A percentile compares a stretch with the other conserved stretches of the same genome.
Evolutionary conservation across 2,329 filamentous ascomycete species (phyloP).

Genomic region (Alternaria sp.): DNA sequence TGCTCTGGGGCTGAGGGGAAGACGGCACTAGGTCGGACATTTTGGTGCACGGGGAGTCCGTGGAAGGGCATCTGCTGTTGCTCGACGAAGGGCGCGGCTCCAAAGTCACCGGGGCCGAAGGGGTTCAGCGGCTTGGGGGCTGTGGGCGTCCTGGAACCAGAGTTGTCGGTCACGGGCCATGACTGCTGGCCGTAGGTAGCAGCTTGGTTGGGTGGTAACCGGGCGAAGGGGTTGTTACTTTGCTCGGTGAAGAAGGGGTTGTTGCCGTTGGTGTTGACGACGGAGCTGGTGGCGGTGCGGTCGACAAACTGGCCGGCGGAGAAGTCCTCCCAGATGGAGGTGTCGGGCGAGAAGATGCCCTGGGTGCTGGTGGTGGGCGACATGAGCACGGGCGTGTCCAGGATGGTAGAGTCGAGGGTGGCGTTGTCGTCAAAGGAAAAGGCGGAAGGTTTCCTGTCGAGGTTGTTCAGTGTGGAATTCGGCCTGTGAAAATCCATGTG

Average conservation of each 20-base stretch:
- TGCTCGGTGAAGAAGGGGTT: slow-evolving; percentile 58
- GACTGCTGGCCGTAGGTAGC: slow-evolving; percentile 56
- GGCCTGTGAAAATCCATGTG: slow-evolving; percentile 49
- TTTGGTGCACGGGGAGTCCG: slow-evolving; percentile 45
- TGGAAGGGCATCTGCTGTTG: slow-evolving; percentile 48
- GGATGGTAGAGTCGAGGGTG: slow-evolving; percentile 56
- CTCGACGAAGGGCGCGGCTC: slow-evolving; percentile 54
- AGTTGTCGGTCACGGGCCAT: slow-evolving; percentile 69
- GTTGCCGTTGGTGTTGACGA: slow-evolving; percentile 51
- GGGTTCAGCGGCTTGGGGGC: slow-evolving; percentile 75
- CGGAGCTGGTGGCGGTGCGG: slow-evolving; percentile 45
- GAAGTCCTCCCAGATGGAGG: slow-evolving; percentile 57
- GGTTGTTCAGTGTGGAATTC: slow-evolving; percentile 41
- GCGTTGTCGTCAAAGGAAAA: slow-evolving; percentile 60
- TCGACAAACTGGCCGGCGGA: slow-evolving; percentile 49
- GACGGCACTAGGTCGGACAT: slow-evolving; percentile 57
- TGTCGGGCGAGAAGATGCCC: slow-evolving; percentile 60
- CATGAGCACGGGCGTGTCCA: slow-evolving; percentile 54
- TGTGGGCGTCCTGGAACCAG: slow-evolving; percentile 76
- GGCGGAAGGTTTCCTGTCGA: slow-evolving; percentile 47
- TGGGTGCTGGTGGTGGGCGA: slow-evolving; percentile 55
- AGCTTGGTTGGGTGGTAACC: slow-evolving; percentile 59
- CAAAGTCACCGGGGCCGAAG: slow-evolving; percentile 59
- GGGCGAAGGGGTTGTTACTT: slow-evolving; percentile 68
- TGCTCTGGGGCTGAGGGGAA: slow-evolving; percentile 54